phyloP scores from a whole-genome alignment of 176 grass and related monocot genomes.

The Echinochloa phyllopogon region DNA sequence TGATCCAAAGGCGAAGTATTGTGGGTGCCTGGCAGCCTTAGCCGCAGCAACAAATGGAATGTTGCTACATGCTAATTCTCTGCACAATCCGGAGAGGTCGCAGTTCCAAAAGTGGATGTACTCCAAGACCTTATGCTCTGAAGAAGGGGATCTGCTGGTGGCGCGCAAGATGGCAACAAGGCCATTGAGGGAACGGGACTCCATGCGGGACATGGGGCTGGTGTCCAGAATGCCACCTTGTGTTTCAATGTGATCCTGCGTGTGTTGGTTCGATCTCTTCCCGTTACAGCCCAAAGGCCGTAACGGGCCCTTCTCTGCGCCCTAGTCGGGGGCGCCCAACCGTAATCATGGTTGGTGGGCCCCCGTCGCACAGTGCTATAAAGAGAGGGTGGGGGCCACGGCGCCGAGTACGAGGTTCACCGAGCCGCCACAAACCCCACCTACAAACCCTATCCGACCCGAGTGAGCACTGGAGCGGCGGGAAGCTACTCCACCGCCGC shows the following conservation, averaged over 20 bases:
- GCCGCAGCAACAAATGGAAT: neutral
- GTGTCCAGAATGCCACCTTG: constrained; percentile 4
- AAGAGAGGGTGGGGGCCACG: no score
- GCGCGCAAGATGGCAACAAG: neutral
- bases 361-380: no score
- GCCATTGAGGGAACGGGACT: neutral
- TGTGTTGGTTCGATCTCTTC: no score
- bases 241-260: neutral
- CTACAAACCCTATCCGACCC: no score
- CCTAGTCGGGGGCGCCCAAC: no score
- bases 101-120: neutral
- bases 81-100: neutral
- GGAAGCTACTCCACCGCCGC: no score
- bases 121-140: constrained; percentile 1
- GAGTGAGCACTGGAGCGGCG: no score
- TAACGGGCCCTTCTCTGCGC: no score
- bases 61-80: neutral
- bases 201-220: neutral
- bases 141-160: neutral
- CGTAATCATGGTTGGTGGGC: no score
- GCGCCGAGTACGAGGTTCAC: no score
- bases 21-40: neutral
- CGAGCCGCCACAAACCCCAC: no score
- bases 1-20: neutral
- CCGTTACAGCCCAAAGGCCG: no score